Evolutionary conservation across 73 alveolate genomes (phyloP), one percentile per base, ranked within the genome.

Genomic region (Durusdinium trenchii): DNA sequence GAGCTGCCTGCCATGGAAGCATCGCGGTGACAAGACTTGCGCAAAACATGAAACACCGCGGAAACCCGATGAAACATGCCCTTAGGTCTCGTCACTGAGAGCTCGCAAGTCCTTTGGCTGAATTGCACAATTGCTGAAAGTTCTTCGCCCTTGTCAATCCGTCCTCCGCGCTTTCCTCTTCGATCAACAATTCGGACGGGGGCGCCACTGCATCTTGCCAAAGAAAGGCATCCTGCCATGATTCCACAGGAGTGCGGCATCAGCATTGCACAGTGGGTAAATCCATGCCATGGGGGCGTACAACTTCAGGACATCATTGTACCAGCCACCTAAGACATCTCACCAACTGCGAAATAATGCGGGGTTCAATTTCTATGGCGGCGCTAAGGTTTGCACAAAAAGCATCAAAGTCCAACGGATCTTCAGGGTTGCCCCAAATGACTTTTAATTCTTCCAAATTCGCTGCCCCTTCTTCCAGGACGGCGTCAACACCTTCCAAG

Each of bases 191-290:
- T 43, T 91, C 98, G 18, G 90, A 69, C 6, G 98, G 98, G 3
- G 98, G 98, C 38, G 98, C 98, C 26, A 91, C 98, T 48, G 98
- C 98, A 48, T 91, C 98, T 91, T 91, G 98, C 98, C 98, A 91
- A 6, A 91, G 98, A 40, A 91, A 91, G 28, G 98, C 87, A 91
- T 91, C 98, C 98, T 91, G 94, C 40, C 51, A n/a, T 16, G 3
- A 75, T 75, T 20, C 32, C n/a, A n/a, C n/a, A n/a, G n/a, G n/a
- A n/a, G n/a, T n/a, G n/a, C n/a, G n/a, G 47, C 46, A 69, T 45
- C 6, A 6, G 78, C 71, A 47, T 2, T 81, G 64, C 35, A 4
- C 73, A 35, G 0, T 20, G 85, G 23, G 6, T 35, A 42, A 3
- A 16, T 57, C 40, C 82, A n/a, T 52, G 45, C 47, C 38, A 45